Conservation (phyloP, 768 basidiomycete species). For the Hortiboletus flavorubellus region DNA sequence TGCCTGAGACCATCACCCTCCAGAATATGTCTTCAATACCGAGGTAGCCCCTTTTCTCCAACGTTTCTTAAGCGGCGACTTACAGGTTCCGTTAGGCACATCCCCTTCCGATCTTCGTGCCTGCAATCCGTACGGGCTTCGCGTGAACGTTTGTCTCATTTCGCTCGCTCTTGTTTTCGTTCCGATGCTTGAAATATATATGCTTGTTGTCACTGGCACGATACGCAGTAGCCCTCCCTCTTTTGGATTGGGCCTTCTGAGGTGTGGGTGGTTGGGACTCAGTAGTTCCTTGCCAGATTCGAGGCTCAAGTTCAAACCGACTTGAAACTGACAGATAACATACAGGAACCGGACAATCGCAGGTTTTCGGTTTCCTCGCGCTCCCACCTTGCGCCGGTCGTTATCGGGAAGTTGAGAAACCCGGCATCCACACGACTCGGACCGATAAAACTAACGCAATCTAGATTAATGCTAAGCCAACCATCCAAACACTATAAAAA, state of each 20-base stretch:
- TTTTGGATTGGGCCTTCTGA: background rate
- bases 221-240: background rate
- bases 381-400: background rate
- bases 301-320: background rate
- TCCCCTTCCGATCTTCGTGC: conserved; percentile 66
- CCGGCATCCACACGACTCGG: background rate
- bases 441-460: background rate
- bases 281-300: background rate
- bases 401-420: background rate
- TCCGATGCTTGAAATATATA: background rate
- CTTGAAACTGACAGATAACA: background rate
- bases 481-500: conserved; percentile 8
- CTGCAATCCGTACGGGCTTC: conserved; percentile 47
- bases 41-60: conserved; percentile 49
- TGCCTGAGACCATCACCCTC: conserved; percentile 8
- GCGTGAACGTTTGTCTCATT: conserved; percentile 29
- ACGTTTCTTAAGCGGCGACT: background rate
- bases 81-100: conserved; percentile 48
- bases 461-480: conserved; percentile 9
- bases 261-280: background rate
- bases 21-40: conserved; percentile 90
- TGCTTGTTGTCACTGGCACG: background rate
- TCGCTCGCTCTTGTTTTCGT: background rate
- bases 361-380: background rate
- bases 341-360: background rate